Conservation (phyloP, 371 early-diverging fungal species). For the Gilbertella persicaria region DNA sequence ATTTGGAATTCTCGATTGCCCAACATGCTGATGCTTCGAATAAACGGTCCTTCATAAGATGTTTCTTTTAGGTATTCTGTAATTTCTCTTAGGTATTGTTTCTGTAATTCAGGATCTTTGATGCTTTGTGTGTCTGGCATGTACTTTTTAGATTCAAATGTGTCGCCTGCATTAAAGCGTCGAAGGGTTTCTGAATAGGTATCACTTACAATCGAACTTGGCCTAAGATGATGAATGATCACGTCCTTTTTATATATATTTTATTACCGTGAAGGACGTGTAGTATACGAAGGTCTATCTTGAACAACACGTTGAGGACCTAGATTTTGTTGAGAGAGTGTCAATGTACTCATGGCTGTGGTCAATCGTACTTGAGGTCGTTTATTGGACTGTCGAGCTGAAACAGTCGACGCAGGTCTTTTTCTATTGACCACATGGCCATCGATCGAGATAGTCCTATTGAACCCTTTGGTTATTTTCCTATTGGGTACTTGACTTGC, state of each 20-base stretch:
- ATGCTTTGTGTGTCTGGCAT: background rate
- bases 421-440: background rate
- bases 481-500: too few relatives aligned
- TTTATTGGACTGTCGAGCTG: background rate
- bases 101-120: conserved; percentile 1
- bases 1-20: conserved; percentile 2
- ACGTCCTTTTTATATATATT: too few relatives aligned
- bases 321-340: background rate
- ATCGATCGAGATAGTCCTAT: too few relatives aligned
- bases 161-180: background rate
- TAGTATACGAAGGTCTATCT: background rate
- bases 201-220: background rate
- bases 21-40: background rate
- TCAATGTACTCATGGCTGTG: background rate
- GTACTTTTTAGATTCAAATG: background rate
- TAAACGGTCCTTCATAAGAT: background rate
- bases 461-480: too few relatives aligned
- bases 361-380: background rate
- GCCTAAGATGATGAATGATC: background rate
- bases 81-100: background rate
- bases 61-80: conserved; percentile 2
- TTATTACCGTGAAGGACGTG: background rate
- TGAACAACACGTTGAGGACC: background rate
- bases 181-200: background rate
- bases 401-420: background rate